Conservation (phyloP, 2,329 filamentous ascomycete genomes). For the Botrytis squamosa region DNA sequence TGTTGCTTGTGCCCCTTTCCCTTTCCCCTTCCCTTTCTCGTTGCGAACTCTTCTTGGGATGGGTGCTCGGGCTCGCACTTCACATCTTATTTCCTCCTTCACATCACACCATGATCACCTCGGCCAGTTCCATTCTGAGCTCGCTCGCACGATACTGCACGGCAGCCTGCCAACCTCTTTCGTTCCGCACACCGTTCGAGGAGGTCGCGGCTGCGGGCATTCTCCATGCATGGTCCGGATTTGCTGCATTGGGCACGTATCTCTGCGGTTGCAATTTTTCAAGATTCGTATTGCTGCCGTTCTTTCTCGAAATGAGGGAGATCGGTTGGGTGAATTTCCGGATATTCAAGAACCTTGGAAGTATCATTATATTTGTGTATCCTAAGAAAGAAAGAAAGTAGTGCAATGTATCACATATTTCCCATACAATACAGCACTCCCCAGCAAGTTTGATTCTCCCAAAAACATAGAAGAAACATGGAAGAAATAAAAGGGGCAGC, state of each 20-base stretch:
- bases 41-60: not conserved
- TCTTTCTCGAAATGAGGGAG: not conserved
- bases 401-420: no score
- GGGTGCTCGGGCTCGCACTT: not conserved
- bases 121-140: not conserved
- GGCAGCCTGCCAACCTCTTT: not conserved
- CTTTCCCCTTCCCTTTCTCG: not conserved
- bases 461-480: no score
- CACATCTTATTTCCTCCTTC: not conserved
- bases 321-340: not conserved
- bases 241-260: not conserved
- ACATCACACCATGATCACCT: conserved; percentile 9
- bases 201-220: not conserved
- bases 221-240: not conserved
- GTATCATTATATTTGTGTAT: not conserved
- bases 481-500: no score
- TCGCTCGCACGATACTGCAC: not conserved
- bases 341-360: not conserved
- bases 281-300: not conserved
- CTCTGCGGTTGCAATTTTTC: not conserved
- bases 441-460: no score
- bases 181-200: not conserved
- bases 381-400: no score
- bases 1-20: not conserved
- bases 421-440: no score